Evolutionary conservation across 2,329 filamentous ascomycete species (phyloP).

Genomic region (Raffaelea albimanens): DNA sequence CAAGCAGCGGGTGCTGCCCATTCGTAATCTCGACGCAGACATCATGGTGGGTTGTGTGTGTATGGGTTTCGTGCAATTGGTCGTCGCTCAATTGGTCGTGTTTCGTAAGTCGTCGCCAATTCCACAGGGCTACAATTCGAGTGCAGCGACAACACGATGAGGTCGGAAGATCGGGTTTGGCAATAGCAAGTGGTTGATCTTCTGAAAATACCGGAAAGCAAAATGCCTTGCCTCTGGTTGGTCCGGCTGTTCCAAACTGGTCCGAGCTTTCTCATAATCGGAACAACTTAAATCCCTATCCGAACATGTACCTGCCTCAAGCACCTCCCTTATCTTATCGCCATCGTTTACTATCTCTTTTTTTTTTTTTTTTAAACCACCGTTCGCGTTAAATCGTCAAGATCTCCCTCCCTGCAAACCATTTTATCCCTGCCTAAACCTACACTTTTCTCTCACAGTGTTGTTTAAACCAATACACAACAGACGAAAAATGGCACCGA

Average conservation of each 20-base stretch:
- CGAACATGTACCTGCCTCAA: neutral
- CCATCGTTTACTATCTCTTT: neutral
- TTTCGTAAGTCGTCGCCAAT: too few species aligned
- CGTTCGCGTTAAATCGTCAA: neutral
- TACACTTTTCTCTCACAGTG: too few species aligned
- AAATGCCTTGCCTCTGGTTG: conserved; percentile 10
- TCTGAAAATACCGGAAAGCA: neutral
- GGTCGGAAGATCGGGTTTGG: too few species aligned
- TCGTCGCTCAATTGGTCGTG: too few species aligned
- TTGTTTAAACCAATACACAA: too few species aligned
- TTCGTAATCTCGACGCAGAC: conserved; percentile 29
- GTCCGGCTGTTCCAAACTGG: conserved; percentile 1
- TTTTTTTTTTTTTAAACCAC: neutral
- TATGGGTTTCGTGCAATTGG: too few species aligned
- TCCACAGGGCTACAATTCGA: too few species aligned
- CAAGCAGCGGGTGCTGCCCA: conserved; percentile 28
- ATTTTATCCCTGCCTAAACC: too few species aligned
- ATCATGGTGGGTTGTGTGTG: conserved; percentile 30
- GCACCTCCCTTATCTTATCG: conserved; percentile 5
- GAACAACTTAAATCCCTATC: conserved; percentile 1
- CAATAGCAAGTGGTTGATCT: too few species aligned
- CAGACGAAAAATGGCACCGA: conserved; percentile 8
- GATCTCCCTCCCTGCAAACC: neutral
- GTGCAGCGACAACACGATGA: too few species aligned
- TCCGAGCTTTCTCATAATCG: neutral